These are phyloP conservation scores for Fusarium compactum DNA, from an alignment of 2,329 filamentous ascomycete genomes.

Conservation along the genomic window DNA sequence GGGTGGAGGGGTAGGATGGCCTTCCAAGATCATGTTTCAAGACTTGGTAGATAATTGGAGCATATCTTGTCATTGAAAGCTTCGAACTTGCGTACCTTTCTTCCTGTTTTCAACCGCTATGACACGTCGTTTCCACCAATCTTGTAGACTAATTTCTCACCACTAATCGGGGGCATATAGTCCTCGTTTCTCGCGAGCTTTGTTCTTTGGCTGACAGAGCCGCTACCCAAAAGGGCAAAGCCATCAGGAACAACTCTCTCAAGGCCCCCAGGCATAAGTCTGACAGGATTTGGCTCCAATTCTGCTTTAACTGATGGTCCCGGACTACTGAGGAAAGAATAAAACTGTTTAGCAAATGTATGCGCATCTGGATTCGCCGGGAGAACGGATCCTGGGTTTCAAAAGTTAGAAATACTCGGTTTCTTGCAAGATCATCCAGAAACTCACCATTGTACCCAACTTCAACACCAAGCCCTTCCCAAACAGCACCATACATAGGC, in stretches of 20 bases:
- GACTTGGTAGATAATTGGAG: too few species aligned
- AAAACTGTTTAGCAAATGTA: slow-evolving; percentile 53
- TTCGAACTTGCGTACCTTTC: too few species aligned
- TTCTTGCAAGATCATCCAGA: too few species aligned
- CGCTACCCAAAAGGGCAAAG: slow-evolving; percentile 44
- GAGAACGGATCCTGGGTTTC: slow-evolving; percentile 7
- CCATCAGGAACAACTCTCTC: slow-evolving; percentile 47
- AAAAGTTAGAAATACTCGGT: too few species aligned
- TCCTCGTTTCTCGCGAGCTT: slow-evolving; percentile 38
- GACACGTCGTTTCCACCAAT: too few species aligned
- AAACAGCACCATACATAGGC: slow-evolving; percentile 56
- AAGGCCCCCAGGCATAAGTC: slow-evolving; percentile 51
- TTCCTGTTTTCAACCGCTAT: too few species aligned
- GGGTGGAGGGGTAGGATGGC: too few species aligned
- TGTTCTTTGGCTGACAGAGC: slow-evolving; percentile 42
- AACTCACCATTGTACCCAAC: slow-evolving; percentile 52
- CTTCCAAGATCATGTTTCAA: too few species aligned
- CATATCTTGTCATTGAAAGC: too few species aligned
- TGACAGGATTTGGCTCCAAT: slow-evolving; percentile 49
- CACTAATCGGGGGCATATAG: slow-evolving; percentile 55
- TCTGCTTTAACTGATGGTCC: not conserved
- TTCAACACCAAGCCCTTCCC: slow-evolving; percentile 57
- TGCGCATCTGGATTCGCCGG: slow-evolving; percentile 43
- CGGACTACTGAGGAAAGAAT: slow-evolving; percentile 48
- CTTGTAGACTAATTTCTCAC: slow-evolving; percentile 55